These are phyloP conservation scores for Camptophora hylomeconis DNA, from an alignment of 2,329 filamentous ascomycete genomes.

Conservation along the genomic window DNA sequence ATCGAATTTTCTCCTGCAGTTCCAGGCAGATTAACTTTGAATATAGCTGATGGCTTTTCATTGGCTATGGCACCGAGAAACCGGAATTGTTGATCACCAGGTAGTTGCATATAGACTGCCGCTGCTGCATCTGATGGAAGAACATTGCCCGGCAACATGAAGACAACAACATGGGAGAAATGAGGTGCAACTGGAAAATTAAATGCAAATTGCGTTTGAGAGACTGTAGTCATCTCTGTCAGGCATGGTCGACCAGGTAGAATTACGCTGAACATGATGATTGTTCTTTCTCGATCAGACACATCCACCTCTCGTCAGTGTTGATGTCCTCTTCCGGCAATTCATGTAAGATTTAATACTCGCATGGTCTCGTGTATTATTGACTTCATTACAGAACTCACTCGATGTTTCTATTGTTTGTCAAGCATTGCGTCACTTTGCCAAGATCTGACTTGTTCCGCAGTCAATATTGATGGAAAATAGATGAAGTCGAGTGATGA, in stretches of 20 bases:
- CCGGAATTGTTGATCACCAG: conserved; percentile 51
- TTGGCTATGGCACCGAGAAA: conserved; percentile 82
- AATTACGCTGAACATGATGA: conserved; percentile 47
- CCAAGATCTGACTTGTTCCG: too few species aligned
- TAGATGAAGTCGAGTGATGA: too few species aligned
- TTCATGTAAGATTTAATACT: too few species aligned
- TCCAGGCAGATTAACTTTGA: conserved; percentile 48
- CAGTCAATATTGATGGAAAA: too few species aligned
- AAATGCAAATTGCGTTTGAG: conserved; percentile 49
- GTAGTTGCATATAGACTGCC: conserved; percentile 77
- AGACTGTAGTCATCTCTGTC: conserved; percentile 38
- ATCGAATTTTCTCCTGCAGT: conserved; percentile 20
- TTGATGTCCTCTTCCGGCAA: too few species aligned
- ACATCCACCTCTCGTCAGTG: too few species aligned
- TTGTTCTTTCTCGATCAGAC: background rate
- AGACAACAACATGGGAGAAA: conserved; percentile 70
- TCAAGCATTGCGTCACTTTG: too few species aligned
- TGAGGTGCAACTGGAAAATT: conserved; percentile 49
- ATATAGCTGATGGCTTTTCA: conserved; percentile 84
- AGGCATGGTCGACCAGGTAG: conserved; percentile 48
- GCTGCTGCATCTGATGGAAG: conserved; percentile 69
- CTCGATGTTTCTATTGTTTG: too few species aligned
- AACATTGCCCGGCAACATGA: conserved; percentile 65
- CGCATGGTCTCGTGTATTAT: too few species aligned
- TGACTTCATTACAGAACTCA: too few species aligned